Base-by-base conservation (phyloP, 2,329 filamentous ascomycete species). In the Colletotrichum liriopes region DNA sequence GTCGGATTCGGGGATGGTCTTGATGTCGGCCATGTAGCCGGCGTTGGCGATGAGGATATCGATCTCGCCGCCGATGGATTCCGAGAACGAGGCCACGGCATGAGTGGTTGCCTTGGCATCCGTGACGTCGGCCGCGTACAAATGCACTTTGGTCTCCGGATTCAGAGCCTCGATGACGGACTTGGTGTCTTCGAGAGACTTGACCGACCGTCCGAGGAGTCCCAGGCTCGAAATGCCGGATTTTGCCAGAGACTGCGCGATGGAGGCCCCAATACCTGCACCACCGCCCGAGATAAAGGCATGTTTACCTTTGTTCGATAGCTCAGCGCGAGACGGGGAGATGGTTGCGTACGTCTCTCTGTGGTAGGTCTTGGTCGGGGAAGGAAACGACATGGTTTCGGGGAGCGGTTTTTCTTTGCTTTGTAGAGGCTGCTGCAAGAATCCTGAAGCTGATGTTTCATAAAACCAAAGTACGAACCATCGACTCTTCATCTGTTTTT, bases 271-370 rank as follows among this genome's bases (percentile, higher is more conserved):
- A 59, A 88, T 84, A 0, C 86, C 86, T 59, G 86, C 84, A 6
- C 87, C 87, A 20, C 87, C 88, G n/a, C 87, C 88, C 1, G 88
- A 89, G 58, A 90, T 85, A 39, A 89, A 71, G 54, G 89, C 86
- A 0, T 82, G 85, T 74, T 87, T 88, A 52, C 80, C 83, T 11
- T 78, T 62, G 1, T 75, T 73, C 0, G 70, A 77, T 3, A 82
- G 76, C 29, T 77, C 67, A 0, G 77, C 75, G 1, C 75, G 75
- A 0, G 60, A 37, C 0, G 80, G 77, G 39, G 75, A 73, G 51
- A 82, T 78, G 23, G 75, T 68, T 0, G 78, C 65, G 58, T 82
- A 82, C 12, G 74, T 43, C 12, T 68, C 60, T 39, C 74, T 72
- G 32, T 63, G 73, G 52, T 66, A 72, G 1, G 49, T 76, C 55